phyloP scores from a whole-genome alignment of 352 stramenopile genomes.

The Phytophthora crassamura region DNA sequence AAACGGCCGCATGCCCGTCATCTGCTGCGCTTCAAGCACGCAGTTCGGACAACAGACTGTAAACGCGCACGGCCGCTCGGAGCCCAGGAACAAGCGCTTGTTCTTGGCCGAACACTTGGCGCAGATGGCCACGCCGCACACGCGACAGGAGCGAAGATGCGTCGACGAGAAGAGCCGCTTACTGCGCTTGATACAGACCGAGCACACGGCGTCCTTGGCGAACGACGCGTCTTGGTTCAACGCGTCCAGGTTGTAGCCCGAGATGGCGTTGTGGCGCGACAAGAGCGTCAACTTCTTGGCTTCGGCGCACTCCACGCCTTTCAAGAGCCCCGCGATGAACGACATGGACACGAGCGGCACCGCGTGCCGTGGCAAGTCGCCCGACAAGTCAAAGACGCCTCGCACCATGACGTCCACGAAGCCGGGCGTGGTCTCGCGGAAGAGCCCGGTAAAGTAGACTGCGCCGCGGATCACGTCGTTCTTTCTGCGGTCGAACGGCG shows the following conservation, averaged over 20 bases:
- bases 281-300: conserved; percentile 68
- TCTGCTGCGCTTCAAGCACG: conserved; percentile 39
- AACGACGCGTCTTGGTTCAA: conserved; percentile 22
- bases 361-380: conserved; percentile 41
- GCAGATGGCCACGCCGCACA: conserved; percentile 37
- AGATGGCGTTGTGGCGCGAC: conserved; percentile 30
- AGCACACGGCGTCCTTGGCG: conserved; percentile 33
- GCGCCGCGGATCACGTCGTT: conserved; percentile 43
- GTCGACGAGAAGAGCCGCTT: conserved; percentile 30
- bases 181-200: conserved; percentile 41
- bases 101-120: conserved; percentile 40
- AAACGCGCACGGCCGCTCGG: conserved; percentile 23
- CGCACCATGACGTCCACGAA: conserved; percentile 55
- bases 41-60: conserved; percentile 43
- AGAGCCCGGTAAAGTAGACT: conserved; percentile 42
- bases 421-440: conserved; percentile 47
- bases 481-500: conserved; percentile 39
- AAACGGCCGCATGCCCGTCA: conserved; percentile 32
- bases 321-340: conserved; percentile 46
- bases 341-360: conserved; percentile 41
- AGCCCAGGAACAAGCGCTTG: conserved; percentile 34
- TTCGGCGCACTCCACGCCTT: conserved; percentile 50
- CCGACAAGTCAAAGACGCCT: conserved; percentile 51
- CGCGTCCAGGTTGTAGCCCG: conserved; percentile 32
- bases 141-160: conserved; percentile 27